Base-by-base conservation (phyloP, 805 yeast species). In the Danielia oregonensis region DNA sequence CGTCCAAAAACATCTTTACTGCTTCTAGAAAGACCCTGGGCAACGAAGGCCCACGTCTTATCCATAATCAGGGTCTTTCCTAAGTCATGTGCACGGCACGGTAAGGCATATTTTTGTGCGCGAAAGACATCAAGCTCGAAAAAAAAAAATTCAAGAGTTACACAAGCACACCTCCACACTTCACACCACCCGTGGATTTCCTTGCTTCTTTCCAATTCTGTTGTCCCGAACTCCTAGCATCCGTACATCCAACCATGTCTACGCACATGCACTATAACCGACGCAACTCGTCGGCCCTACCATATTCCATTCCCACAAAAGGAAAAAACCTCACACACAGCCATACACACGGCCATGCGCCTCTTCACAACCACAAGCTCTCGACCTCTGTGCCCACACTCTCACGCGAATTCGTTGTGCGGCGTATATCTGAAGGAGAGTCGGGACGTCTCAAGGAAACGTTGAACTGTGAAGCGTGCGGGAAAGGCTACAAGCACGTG, bases 401-500 rank as follows among this genome's bases (percentile, higher is more conserved):
- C 31, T 63, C 76, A 4, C 59, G 84, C 40, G 82, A 82, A 44
- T 83, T 85, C 58, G 94, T 86, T 4, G 91, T 83, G 11, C 69
- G 95, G 42, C 68, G 95, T 36, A 84, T 84, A 34, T 76, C 86
- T 31, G 95, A 86, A 56, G 95, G 95, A 30, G 94, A 85, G 54
- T 77, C 87, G 3, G 94, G 94, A 15, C 63, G 95, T 30, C 68
- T 84, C 31, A 86, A 86, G 56, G 94, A 86, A 53, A 89, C 83
- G 52, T 70, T 86, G 43, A 80, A 80, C 51, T 86, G 95, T 64
- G 94, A 87, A 57, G 86, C 93, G 4, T 86, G 96, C 51, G 95
- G 95, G 3, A 86, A 86, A 58, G 94, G 93, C 15, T 86, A 86
- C 56, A 87, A 86, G 55, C 96, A 86, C 61, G 82, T 86, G 5